These are phyloP conservation scores for sunflower (Helianthus annuus) DNA, from an alignment of 129 eudicot genomes.

Conservation along the genomic window HanXRQr2.0-SUNRISE NC_035449.2:184334541-184335040, in stretches of 20 bases:
- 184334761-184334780: slow-evolving; percentile 39
- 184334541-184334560: neutral
- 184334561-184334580: slow-evolving; percentile 14
- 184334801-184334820: slow-evolving; percentile 20
- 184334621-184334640: slow-evolving; percentile 48
- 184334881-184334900: slow-evolving; percentile 1
- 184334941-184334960: neutral
- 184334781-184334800: slow-evolving; percentile 55
- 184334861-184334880: slow-evolving; percentile 1
- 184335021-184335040: no score
- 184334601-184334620: slow-evolving; percentile 54
- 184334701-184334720: neutral
- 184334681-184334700: slow-evolving; percentile 1
- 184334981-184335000: neutral
- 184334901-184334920: neutral
- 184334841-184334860: slow-evolving; percentile 37
- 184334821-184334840: slow-evolving; percentile 83
- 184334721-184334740: slow-evolving; percentile 31
- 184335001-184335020: neutral
- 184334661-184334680: slow-evolving; percentile 9
- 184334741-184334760: slow-evolving; percentile 52
- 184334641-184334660: neutral
- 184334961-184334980: neutral
- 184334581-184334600: slow-evolving; percentile 45
- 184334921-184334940: slow-evolving; percentile 6